Base-by-base conservation (phyloP, 495 filamentous ascomycete genomes). In the Daldinia bambusicola region DNA sequence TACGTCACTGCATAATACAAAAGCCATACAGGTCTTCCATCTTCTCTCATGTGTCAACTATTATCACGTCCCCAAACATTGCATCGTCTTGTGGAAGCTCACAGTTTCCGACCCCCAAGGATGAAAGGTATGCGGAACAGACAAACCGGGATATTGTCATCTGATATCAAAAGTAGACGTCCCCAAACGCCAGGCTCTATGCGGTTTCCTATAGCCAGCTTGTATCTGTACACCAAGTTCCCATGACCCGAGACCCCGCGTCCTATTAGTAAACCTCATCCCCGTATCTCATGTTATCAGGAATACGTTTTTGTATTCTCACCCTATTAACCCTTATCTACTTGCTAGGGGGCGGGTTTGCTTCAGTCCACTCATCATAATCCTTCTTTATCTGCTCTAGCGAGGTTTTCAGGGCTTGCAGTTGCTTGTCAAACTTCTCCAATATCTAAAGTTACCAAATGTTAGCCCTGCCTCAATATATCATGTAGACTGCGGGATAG, bases 401-500 rank as follows among this genome's bases (percentile, higher is more conserved):
- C 76, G 97, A 91, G 77, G 91, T 91, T 72, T 90, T 92, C 59
- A 99, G 84, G 78, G 95, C 91, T 72, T 90, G 83, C 12, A 99
- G 85, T 79, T 98, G 96, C 66, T 89, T 89, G 69, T 93, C 92
- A 77, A 97, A 98, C 73, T 94, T 93, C 71, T 92, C 89, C 60
- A 99, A 80, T 58, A 98, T 92, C 95, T 98, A 70, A 10, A 56
- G 36, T 32, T 31, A 14, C 31, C 18, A 37, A 18, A 22, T 13
- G 63, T 82, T 74, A 82, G 77, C 58, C 59, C 31, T 43, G 2
- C n/a, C 68, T 50, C 56, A 66, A 55, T 18, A 53, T 26, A 60
- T 13, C 34, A 16, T 26, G 10, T 45, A 26, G 31, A 16, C 34
- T 37, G 22, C 3, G 38, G n/a, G 40, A 16, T 50, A 14, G 63